Percentiles rank a stretch among this genome's conserved stretches.
phyloP scores from a whole-genome alignment of 1,284 basidiomycete species.

The Austroboletus novae-zelandiae region DNA sequence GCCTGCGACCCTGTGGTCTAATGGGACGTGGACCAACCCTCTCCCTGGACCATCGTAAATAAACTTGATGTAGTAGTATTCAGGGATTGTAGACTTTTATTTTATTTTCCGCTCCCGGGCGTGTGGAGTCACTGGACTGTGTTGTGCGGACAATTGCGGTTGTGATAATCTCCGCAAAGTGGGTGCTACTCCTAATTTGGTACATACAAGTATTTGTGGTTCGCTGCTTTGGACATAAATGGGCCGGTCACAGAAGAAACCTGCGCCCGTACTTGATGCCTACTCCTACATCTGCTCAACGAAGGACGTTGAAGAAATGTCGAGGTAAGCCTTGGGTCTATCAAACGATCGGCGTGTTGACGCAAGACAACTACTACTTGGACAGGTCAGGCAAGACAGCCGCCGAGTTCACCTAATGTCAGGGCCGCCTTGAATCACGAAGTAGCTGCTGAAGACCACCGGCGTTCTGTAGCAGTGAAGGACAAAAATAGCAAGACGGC shows the following conservation, averaged over 20 bases:
- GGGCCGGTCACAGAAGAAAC: slow-evolving; percentile 8
- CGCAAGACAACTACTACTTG: not conserved
- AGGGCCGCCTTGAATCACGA: slow-evolving; percentile 23
- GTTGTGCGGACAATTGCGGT: not conserved
- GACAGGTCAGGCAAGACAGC: slow-evolving; percentile 16
- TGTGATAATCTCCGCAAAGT: not conserved
- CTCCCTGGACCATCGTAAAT: slow-evolving; percentile 60
- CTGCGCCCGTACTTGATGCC: slow-evolving; percentile 18
- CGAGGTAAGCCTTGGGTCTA: slow-evolving; percentile 18
- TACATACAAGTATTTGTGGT: slow-evolving; percentile 10
- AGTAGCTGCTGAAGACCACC: slow-evolving; percentile 20
- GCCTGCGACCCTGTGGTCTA: slow-evolving; percentile 73
- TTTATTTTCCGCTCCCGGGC: too few species aligned
- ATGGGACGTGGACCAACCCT: slow-evolving; percentile 80
- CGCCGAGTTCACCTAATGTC: slow-evolving; percentile 11
- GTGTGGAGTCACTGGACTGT: too few species aligned
- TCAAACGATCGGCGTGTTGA: slow-evolving; percentile 3
- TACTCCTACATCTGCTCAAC: slow-evolving; percentile 20
- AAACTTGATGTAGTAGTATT: not conserved
- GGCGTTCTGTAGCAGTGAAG: slow-evolving; percentile 14
- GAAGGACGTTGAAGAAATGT: slow-evolving; percentile 19
- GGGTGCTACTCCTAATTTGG: slow-evolving; percentile 2
- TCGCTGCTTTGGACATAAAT: slow-evolving; percentile 24
- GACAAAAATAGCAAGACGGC: slow-evolving; percentile 13
- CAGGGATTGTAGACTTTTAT: not conserved